Evolutionary conservation across 495 filamentous ascomycete genomes (phyloP), one percentile per base, ranked within the genome.

Genomic region (Melanomma pulvis-pyrius): DNA sequence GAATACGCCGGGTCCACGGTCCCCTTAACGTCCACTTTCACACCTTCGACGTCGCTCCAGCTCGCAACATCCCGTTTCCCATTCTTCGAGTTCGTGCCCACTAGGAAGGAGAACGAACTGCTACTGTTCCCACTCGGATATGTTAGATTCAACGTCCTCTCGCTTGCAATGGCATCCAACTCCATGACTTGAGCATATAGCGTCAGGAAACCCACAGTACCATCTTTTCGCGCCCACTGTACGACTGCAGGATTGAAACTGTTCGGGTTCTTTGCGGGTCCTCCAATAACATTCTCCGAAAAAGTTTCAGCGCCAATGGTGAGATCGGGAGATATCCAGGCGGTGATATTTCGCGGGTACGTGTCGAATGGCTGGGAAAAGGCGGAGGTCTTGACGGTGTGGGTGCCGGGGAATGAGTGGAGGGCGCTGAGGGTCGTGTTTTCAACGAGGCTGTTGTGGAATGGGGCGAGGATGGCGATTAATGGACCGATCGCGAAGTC

Each of bases 211-310:
- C 62, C 62, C 17, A 65, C 62, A 21, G 17, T 59, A 8, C 62
- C 62, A 19, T 65, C 62, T 39, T 57, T 58, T 21, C 62, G 2
- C 15, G 17, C 54, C 62, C 62, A 65, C 34, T 65, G 62, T 8
- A 65, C 62, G 11, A 59, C 62, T 7, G 62, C 62, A n/a, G 62
- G 62, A n/a, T 65, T 65, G 46, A 65, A 65, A 25, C 51, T 57
- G 24, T 52, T 65, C 1, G 62, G 30, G 26, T 52, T 65, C 30
- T 28, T 65, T 4, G 62, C 24, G 1, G 62, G 62, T 6, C 62
- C 62, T 13, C 62, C 62, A 29, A 65, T 30, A 13, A 65, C 62
- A 24, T 65, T 65, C 29, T 59, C 62, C 0, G 62, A 65, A 53
- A 65, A 65, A 24, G 62, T 34, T 55, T 65, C 62, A 21, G 62